These are phyloP conservation scores for Cryphonectria carpinicola DNA, from an alignment of 2,329 filamentous ascomycete species.

Conservation along the genomic window DNA sequence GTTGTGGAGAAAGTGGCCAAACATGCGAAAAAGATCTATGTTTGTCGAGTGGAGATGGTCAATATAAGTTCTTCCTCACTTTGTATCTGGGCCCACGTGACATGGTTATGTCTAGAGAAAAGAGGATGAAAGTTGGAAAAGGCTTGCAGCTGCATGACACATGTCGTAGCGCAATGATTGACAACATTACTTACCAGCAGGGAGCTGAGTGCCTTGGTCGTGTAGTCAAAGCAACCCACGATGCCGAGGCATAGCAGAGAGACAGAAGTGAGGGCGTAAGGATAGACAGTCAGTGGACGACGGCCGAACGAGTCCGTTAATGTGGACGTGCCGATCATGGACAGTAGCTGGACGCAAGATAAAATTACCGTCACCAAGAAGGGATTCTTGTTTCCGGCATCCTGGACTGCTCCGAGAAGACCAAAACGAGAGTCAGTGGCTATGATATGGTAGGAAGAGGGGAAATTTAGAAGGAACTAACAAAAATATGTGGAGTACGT, in stretches of 20 bases:
- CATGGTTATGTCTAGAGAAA: background rate
- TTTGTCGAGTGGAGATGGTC: background rate
- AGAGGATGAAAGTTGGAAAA: background rate
- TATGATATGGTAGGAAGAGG: background rate
- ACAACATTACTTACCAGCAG: constrained; percentile 38
- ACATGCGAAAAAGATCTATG: constrained; percentile 46
- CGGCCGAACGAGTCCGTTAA: constrained; percentile 42
- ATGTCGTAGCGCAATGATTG: background rate
- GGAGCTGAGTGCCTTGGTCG: constrained; percentile 38
- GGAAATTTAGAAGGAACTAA: background rate
- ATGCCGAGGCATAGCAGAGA: constrained; percentile 45
- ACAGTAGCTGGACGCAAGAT: constrained; percentile 46
- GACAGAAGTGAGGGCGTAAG: constrained; percentile 42
- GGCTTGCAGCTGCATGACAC: background rate
- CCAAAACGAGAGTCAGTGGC: background rate
- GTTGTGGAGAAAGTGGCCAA: constrained; percentile 47
- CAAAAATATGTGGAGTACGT: constrained; percentile 33
- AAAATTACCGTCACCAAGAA: constrained; percentile 33
- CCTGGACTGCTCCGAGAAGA: constrained; percentile 22
- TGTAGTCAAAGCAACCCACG: constrained; percentile 46
- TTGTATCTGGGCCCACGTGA: background rate
- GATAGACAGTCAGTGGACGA: constrained; percentile 45
- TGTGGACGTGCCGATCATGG: constrained; percentile 43
- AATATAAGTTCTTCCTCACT: background rate
- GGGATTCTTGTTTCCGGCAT: constrained; percentile 32